Evolutionary conservation across 768 basidiomycete genomes (phyloP), one percentile per base, ranked within the genome.

Genomic region (Gymnopilus dilepis): DNA sequence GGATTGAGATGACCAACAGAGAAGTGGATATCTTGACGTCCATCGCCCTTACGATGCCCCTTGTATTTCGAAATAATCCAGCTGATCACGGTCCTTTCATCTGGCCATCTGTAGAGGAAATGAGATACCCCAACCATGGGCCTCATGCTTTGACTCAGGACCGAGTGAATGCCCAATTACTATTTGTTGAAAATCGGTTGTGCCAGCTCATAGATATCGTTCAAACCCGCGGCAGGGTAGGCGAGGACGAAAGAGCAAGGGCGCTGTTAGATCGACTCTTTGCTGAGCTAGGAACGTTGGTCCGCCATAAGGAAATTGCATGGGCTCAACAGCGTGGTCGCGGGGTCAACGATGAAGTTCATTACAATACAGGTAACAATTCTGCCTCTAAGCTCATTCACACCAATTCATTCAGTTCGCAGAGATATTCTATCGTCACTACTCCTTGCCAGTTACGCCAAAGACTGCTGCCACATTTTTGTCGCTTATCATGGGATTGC

Each of bases 311-410:
- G 41, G 64, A 64, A 30, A 24, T 66, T 43, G 60, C 64, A 19
- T 69, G 68, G 68, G 51, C 42, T 26, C 62, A 61, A 41, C 68
- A 69, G 37, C 48, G 65, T 4, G 53, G 30, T 4, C 19, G 22
- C 8, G 13, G 21, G 8, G 28, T 11, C 5, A 21, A 31, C 11
- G 48, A 28, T 40, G 11, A 17, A 21, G 24, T 45, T 21, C 37
- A 50, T n/a, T 58, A 61, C 12, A 67, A 66, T 56, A 70, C 69
- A 61, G 65, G 67, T 65, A 15, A 3, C 19, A 2, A 41, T 19
- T 41, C 2, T 3, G 34, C 15, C 8, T 2, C 8, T 37, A 2
- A 37, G 34, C 34, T 9, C 11, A 11, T 37, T 3, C n/a, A n/a
- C n/a, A n/a, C n/a, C n/a, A 8, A 37, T 11, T 9, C 15, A 8